phyloP scores from a whole-genome alignment of 345 rosid genomes.

The Eucalyptus curtisii region DNA sequence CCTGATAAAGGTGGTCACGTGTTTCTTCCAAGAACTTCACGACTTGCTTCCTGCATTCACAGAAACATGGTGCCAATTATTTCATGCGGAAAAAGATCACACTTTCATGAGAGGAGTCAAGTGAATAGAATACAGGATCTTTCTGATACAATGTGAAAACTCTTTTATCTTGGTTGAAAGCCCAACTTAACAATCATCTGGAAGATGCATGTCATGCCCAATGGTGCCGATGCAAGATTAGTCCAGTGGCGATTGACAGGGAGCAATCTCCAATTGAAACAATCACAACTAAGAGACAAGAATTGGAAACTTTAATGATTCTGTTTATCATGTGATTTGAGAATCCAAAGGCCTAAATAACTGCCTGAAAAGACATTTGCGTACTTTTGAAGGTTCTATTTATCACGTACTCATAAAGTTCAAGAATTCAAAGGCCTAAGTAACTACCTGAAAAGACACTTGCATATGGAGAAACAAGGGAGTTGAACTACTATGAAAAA shows the following conservation, averaged over 20 bases:
- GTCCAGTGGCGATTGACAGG: background rate
- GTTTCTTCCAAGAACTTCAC: slow-evolving; percentile 58
- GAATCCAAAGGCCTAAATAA: background rate
- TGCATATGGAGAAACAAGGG: background rate
- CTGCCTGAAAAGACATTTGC: background rate
- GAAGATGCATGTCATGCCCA: background rate
- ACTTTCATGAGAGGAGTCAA: background rate
- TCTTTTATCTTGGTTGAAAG: background rate
- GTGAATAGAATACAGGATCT: background rate
- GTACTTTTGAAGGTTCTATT: background rate
- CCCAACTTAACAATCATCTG: background rate
- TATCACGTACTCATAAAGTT: background rate
- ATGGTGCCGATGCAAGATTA: background rate
- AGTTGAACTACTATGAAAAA: background rate
- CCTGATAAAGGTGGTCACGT: slow-evolving; percentile 58
- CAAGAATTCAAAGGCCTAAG: background rate
- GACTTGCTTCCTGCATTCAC: slow-evolving; percentile 42
- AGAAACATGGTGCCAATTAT: background rate
- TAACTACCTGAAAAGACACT: background rate
- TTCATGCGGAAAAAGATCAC: background rate
- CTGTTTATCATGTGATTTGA: background rate
- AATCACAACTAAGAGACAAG: background rate
- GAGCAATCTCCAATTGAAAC: background rate
- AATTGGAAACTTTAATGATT: background rate
- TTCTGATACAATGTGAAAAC: background rate